Evolutionary conservation across 2,329 filamentous ascomycete genomes (phyloP).

Genomic region (Beauveria scarabaeidicola): DNA sequence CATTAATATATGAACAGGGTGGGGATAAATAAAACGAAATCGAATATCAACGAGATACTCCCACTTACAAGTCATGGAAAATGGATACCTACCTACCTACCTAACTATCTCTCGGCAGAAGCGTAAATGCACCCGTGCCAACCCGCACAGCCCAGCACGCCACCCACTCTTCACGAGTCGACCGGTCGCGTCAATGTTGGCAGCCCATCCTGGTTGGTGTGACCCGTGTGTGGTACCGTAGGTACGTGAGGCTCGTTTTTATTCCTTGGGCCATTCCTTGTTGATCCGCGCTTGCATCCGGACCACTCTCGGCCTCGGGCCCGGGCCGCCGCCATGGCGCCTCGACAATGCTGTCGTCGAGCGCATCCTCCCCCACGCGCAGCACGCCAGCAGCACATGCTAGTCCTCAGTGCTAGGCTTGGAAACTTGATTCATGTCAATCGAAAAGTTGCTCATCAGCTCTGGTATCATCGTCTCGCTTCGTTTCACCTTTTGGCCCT

Average conservation of each 20-base stretch:
- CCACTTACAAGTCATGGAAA: not conserved
- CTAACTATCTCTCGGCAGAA: not conserved
- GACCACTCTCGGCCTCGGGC: too few species aligned
- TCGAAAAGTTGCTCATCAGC: too few species aligned
- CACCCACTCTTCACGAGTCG: not conserved
- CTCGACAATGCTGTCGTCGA: too few species aligned
- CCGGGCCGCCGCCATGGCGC: too few species aligned
- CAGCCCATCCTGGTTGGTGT: not conserved
- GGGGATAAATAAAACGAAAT: not conserved
- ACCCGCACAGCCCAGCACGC: not conserved
- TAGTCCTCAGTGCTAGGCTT: too few species aligned
- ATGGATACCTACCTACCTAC: not conserved
- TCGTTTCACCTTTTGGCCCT: too few species aligned
- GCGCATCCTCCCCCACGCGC: too few species aligned
- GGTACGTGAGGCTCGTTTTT: not conserved
- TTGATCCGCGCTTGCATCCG: too few species aligned
- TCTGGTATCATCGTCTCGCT: too few species aligned
- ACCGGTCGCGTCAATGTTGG: not conserved
- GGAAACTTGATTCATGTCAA: too few species aligned
- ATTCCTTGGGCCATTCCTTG: too few species aligned
- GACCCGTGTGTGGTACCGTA: not conserved
- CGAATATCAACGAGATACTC: not conserved
- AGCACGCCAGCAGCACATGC: too few species aligned
- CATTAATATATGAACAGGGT: not conserved
- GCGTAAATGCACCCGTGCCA: not conserved